Percentiles rank a stretch among this genome's conserved stretches.
phyloP scores from a whole-genome alignment of 306 rosid species.

The Cicer chorassanicum region DNA sequence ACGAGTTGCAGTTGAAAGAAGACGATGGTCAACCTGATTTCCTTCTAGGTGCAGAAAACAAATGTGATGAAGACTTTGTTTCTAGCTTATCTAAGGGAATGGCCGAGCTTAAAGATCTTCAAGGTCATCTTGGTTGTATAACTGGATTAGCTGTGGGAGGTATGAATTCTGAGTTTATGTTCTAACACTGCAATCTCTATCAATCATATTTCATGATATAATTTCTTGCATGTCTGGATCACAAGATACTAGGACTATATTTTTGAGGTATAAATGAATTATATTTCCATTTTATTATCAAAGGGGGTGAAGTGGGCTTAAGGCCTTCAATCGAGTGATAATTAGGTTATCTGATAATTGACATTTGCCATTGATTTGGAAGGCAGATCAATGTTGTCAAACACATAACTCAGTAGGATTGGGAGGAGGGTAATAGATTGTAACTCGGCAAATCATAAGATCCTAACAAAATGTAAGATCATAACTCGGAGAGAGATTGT shows the following conservation, averaged over 20 bases:
- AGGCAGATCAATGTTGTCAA: background rate
- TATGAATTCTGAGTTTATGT: conserved; percentile 45
- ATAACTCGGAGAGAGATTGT: no score
- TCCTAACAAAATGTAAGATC: no score
- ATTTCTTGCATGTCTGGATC: conserved; percentile 31
- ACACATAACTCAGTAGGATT: no score
- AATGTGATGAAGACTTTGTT: conserved; percentile 49
- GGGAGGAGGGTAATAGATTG: no score
- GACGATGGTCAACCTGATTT: conserved; percentile 37
- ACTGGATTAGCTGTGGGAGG: conserved; percentile 87
- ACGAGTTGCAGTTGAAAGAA: conserved; percentile 51
- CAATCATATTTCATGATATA: conserved; percentile 19
- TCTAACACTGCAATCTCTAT: conserved; percentile 25
- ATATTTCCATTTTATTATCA: conserved; percentile 17
- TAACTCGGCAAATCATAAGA: no score
- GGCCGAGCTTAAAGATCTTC: conserved; percentile 63
- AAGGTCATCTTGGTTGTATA: conserved; percentile 82
- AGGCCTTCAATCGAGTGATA: conserved; percentile 25
- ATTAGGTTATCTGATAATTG: conserved; percentile 38
- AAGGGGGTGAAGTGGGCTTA: conserved; percentile 33
- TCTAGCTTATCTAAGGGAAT: conserved; percentile 62
- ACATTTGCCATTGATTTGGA: conserved; percentile 33
- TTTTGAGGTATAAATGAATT: conserved; percentile 20
- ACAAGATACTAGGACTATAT: conserved; percentile 15
- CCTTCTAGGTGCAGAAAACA: conserved; percentile 50